Evolutionary conservation across 805 yeast genomes (phyloP).

Genomic region (Naumovozyma castellii): DNA sequence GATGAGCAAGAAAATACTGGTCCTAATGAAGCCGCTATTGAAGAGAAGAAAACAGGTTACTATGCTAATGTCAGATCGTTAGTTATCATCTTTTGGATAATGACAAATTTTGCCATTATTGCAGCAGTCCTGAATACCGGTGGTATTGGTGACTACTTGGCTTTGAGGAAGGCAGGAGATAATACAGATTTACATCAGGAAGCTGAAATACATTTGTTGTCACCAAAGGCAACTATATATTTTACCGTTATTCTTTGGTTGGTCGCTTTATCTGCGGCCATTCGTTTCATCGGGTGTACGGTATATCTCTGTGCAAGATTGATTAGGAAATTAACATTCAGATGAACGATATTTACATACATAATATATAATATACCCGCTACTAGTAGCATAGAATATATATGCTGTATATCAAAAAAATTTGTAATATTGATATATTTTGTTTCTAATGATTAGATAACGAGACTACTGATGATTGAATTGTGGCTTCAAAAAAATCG

Average conservation of each 20-base stretch:
- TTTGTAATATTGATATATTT: no score
- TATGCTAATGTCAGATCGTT: slow-evolving; percentile 85
- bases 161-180: slow-evolving; percentile 15
- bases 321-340: slow-evolving; percentile 15
- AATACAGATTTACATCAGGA: slow-evolving; percentile 5
- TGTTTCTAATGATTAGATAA: no score
- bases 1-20: slow-evolving; percentile 19
- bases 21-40: slow-evolving; percentile 29
- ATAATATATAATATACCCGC: neutral
- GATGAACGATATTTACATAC: neutral
- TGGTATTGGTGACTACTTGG: slow-evolving; percentile 46
- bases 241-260: slow-evolving; percentile 84
- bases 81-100: slow-evolving; percentile 83
- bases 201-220: slow-evolving; percentile 17
- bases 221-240: slow-evolving; percentile 51
- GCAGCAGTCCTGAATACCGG: slow-evolving; percentile 81
- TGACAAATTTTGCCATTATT: slow-evolving; percentile 71
- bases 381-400: neutral
- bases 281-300: slow-evolving; percentile 69
- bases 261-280: slow-evolving; percentile 82
- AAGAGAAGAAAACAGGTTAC: slow-evolving; percentile 62
- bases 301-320: slow-evolving; percentile 40
- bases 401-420: neutral
- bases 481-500: no score
- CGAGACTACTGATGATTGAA: no score